Percentiles rank a stretch among this genome's conserved stretches.
Conservation (phyloP, 2,329 filamentous ascomycete species). For the Aspergillus carbonarius region DNA sequence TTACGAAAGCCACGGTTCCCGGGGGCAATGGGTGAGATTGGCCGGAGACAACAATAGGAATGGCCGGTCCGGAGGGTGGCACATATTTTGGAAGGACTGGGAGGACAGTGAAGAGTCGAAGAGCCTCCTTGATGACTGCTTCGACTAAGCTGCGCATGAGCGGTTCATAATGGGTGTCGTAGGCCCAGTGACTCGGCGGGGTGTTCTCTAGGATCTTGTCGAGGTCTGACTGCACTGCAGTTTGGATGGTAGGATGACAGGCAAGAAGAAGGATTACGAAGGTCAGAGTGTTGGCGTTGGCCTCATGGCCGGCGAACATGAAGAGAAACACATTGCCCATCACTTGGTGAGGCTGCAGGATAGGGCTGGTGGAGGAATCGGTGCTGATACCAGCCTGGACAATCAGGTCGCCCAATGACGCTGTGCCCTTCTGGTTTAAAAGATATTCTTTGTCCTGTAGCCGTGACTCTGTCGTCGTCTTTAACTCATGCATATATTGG, state of each 20-base stretch:
- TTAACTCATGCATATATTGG: neutral
- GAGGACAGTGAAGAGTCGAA: constrained; percentile 1
- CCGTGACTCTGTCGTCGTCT: neutral
- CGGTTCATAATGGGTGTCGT: neutral
- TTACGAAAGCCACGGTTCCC: neutral
- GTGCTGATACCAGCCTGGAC: neutral
- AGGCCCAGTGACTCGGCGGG: neutral
- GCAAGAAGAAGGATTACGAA: constrained; percentile 1
- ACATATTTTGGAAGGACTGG: constrained; percentile 5
- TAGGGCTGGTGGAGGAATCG: neutral
- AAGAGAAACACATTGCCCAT: neutral
- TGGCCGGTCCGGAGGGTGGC: neutral
- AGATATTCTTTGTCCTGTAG: neutral
- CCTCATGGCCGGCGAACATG: constrained; percentile 3
- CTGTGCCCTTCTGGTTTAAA: neutral
- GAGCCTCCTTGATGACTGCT: neutral
- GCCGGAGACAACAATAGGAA: neutral
- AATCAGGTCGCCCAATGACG: neutral
- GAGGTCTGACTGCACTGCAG: neutral
- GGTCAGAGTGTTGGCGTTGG: constrained; percentile 6
- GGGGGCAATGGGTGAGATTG: neutral
- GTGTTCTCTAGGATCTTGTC: neutral
- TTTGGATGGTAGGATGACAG: constrained; percentile 1
- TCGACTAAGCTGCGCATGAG: neutral
- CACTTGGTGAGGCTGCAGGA: neutral